Percentiles rank a stretch among this genome's conserved stretches.
phyloP scores from a whole-genome alignment of 1,139 yeast genomes.

The Yamadazyma kanchanaburiensis region DNA sequence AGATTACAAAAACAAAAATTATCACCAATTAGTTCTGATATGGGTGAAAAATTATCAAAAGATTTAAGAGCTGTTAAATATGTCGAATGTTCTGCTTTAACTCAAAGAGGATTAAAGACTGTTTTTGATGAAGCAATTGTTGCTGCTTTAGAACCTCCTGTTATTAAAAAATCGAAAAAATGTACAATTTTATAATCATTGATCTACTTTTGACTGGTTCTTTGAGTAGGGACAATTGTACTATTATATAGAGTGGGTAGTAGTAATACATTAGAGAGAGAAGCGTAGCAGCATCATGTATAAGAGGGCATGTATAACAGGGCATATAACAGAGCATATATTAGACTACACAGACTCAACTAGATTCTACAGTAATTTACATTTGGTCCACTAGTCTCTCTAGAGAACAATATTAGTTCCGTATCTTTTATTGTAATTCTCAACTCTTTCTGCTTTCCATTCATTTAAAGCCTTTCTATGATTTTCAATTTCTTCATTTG shows the following conservation, averaged over 20 bases:
- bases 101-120: conserved; percentile 92
- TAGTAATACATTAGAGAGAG: conserved; percentile 4
- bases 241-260: conserved; percentile 7
- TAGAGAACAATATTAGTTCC: conserved; percentile 6
- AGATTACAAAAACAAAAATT: conserved; percentile 88
- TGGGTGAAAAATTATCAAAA: conserved; percentile 90
- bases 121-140: conserved; percentile 97
- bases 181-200: conserved; percentile 79
- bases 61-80: conserved; percentile 94
- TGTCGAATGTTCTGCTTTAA: conserved; percentile 96
- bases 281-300: neutral
- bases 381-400: too few relatives aligned
- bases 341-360: too few relatives aligned
- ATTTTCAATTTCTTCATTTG: conserved; percentile 16
- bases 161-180: conserved; percentile 75
- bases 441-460: conserved; percentile 23
- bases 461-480: conserved; percentile 19
- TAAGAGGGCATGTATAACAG: too few relatives aligned
- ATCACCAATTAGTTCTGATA: conserved; percentile 79
- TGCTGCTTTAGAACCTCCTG: conserved; percentile 91
- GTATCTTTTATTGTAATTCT: conserved; percentile 10
- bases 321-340: too few relatives aligned
- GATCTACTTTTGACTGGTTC: too few relatives aligned
- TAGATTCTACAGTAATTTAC: too few relatives aligned
- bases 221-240: conserved; percentile 4